These are phyloP conservation scores for Fraxinus albicans DNA, from an alignment of 305 asterid genomes.

Conservation along the genomic window DNA sequence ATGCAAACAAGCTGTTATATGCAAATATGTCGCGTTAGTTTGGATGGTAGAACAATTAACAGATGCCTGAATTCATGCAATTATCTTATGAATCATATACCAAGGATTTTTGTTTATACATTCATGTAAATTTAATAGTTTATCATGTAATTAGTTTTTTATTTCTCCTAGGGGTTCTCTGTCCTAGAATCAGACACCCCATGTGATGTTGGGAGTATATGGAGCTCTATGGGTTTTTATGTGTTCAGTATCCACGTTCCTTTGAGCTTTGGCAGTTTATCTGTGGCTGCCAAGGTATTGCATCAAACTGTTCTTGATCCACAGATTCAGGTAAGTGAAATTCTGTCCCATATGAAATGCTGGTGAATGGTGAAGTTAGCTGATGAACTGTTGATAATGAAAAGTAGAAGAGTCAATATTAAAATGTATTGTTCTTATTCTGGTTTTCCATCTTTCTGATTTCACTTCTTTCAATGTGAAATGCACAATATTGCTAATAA, in stretches of 20 bases:
- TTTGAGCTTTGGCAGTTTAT: slow-evolving; percentile 82
- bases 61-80: background rate
- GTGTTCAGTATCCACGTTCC: slow-evolving; percentile 81
- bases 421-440: background rate
- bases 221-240: slow-evolving; percentile 76
- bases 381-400: background rate
- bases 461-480: slow-evolving; percentile 6
- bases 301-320: slow-evolving; percentile 58
- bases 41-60: background rate
- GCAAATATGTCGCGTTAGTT: background rate
- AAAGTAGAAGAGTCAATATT: background rate
- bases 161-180: slow-evolving; percentile 63
- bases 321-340: slow-evolving; percentile 43
- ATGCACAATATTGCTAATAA: background rate
- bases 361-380: slow-evolving; percentile 13
- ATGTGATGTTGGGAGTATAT: slow-evolving; percentile 54
- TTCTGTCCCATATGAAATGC: background rate
- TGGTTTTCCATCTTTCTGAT: background rate
- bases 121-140: background rate
- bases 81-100: background rate
- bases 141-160: background rate
- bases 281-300: slow-evolving; percentile 54
- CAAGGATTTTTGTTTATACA: background rate
- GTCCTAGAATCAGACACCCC: slow-evolving; percentile 50
- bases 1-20: background rate